These are phyloP conservation scores for Scheffersomyces segobiensis DNA, from an alignment of 1,139 yeast species.

Conservation along the genomic window DNA sequence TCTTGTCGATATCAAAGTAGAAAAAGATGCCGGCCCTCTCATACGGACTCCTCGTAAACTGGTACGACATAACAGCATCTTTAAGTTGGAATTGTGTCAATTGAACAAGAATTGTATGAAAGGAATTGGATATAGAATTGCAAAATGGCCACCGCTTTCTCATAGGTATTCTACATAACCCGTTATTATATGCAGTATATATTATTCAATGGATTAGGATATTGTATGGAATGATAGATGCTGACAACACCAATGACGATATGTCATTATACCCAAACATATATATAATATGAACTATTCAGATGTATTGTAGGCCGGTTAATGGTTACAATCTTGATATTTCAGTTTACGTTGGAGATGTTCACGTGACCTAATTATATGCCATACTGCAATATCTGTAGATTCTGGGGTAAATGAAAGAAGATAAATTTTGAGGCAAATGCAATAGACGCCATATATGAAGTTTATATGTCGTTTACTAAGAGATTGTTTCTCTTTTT, in stretches of 20 bases:
- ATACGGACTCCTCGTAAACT: background rate
- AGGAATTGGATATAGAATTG: background rate
- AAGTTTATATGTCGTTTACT: background rate
- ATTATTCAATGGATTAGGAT: no score
- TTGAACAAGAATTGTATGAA: background rate
- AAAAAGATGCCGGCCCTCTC: slow-evolving; percentile 1
- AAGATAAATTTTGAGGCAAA: background rate
- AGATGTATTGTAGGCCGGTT: no score
- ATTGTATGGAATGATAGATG: no score
- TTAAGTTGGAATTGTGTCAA: background rate
- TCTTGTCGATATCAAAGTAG: background rate
- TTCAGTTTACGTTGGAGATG: background rate
- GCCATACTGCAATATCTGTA: background rate
- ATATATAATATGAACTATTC: background rate
- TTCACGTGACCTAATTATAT: background rate
- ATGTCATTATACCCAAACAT: no score
- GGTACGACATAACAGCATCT: background rate
- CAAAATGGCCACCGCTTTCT: background rate
- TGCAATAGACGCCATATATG: background rate
- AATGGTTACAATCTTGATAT: background rate
- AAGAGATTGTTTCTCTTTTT: no score
- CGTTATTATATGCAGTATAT: no score
- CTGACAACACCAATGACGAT: no score
- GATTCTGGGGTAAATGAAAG: background rate
- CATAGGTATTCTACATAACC: background rate